phyloP scores from a whole-genome alignment of 176 grass and related monocot genomes.

The Aegilops sharonensis region DNA sequence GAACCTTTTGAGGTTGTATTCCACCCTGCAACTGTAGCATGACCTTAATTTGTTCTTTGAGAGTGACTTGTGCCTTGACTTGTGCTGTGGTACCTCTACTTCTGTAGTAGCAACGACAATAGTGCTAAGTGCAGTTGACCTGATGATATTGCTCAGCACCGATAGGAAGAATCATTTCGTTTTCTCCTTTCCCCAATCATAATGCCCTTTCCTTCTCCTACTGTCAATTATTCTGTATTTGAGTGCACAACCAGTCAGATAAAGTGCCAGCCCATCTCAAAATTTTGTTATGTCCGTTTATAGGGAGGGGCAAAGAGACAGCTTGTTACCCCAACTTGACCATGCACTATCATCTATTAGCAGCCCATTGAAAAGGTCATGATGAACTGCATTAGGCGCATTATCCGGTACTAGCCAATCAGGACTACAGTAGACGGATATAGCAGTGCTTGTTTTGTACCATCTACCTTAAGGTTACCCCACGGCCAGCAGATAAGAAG shows the following conservation, averaged over 20 bases:
- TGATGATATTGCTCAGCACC: not conserved
- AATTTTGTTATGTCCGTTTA: not conserved
- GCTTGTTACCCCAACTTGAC: not conserved
- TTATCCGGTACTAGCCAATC: not conserved
- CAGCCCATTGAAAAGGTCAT: conserved; percentile 14
- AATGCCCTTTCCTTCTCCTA: not conserved
- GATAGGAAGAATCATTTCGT: not conserved
- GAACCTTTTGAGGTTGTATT: not conserved
- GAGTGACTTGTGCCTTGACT: not conserved
- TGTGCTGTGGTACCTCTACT: not conserved
- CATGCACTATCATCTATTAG: conserved; percentile 1
- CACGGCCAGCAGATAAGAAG: not conserved
- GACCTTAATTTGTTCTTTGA: not conserved
- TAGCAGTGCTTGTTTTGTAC: not conserved
- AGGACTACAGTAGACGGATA: not conserved
- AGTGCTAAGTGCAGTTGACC: not conserved
- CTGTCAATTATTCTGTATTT: not conserved
- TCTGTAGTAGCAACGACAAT: not conserved
- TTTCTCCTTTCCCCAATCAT: conserved; percentile 6
- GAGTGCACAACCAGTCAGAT: conserved; percentile 8
- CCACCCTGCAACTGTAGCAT: not conserved
- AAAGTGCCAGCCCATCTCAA: not conserved
- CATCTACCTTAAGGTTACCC: not conserved
- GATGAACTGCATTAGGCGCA: conserved; percentile 9
- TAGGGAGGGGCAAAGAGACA: not conserved